Conservation (phyloP, 2,329 filamentous ascomycete species). For the Celoporthe dispersa region DNA sequence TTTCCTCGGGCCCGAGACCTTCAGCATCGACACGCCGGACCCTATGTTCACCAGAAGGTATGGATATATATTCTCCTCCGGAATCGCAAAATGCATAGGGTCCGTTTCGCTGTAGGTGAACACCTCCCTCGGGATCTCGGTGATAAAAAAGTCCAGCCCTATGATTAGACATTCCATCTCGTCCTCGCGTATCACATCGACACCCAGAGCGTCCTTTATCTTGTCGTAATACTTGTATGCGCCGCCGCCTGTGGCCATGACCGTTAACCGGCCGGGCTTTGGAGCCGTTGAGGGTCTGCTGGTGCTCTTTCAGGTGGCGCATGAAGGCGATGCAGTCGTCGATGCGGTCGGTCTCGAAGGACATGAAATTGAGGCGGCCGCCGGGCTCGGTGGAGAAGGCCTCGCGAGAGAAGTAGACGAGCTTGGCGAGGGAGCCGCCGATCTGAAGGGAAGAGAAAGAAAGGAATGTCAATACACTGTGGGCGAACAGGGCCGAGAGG, state of each 20-base stretch:
- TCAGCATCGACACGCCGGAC: constrained; percentile 95
- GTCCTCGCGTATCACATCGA: constrained; percentile 89
- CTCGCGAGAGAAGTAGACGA: constrained; percentile 96
- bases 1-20: constrained; percentile 85
- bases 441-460: constrained; percentile 62
- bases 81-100: constrained; percentile 85
- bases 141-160: constrained; percentile 97
- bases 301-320: constrained; percentile 80
- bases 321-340: constrained; percentile 94
- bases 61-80: constrained; percentile 83
- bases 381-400: constrained; percentile 78
- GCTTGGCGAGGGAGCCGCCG: constrained; percentile 91
- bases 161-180: constrained; percentile 99
- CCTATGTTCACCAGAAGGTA: constrained; percentile 98
- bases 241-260: constrained; percentile 95
- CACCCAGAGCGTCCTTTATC: constrained; percentile 80
- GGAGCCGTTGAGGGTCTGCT: constrained; percentile 75
- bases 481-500: background rate
- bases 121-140: constrained; percentile 93
- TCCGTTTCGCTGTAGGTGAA: constrained; percentile 93
- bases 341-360: constrained; percentile 94
- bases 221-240: constrained; percentile 97
- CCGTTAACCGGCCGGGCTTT: constrained; percentile 73
- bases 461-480: constrained; percentile 3
- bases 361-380: constrained; percentile 91